Percentiles rank a stretch among this genome's conserved stretches.
These are phyloP conservation scores for Lasiodiplodia citricola DNA, from an alignment of 2,329 filamentous ascomycete genomes.

Conservation along the genomic window DNA sequence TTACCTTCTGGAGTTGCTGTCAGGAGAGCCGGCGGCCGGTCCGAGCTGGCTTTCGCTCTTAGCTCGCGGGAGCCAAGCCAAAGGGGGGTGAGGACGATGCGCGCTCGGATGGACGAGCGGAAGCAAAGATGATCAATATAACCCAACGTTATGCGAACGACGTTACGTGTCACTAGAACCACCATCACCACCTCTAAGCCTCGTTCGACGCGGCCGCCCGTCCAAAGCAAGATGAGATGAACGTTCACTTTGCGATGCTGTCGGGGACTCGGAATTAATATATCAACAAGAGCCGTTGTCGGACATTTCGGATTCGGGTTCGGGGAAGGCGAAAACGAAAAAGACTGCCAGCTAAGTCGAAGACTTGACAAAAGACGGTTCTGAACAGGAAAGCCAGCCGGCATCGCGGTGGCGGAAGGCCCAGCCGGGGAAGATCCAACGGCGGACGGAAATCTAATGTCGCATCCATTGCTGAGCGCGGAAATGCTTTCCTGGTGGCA, in stretches of 20 bases:
- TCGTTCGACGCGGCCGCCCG: not conserved
- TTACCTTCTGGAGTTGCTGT: not conserved
- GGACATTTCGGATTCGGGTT: slow-evolving; percentile 11
- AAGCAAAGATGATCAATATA: slow-evolving; percentile 18
- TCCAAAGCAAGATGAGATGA: slow-evolving; percentile 2
- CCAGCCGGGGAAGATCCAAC: not conserved
- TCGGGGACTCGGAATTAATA: slow-evolving; percentile 8
- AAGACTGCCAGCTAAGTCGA: not conserved
- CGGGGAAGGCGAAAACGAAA: not conserved
- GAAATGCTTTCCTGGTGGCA: slow-evolving; percentile 5
- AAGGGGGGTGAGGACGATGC: not conserved
- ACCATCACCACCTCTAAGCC: slow-evolving; percentile 13
- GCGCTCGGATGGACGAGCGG: slow-evolving; percentile 10
- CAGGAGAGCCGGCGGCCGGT: slow-evolving; percentile 9
- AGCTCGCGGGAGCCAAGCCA: slow-evolving; percentile 18
- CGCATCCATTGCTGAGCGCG: slow-evolving; percentile 4
- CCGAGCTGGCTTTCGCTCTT: not conserved
- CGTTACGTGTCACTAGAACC: slow-evolving; percentile 15
- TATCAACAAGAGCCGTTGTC: not conserved
- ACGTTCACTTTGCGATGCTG: not conserved
- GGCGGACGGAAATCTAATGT: slow-evolving; percentile 12
- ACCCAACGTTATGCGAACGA: slow-evolving; percentile 23
- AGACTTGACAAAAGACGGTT: not conserved
- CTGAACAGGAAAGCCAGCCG: slow-evolving; percentile 15
- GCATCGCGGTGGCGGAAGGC: slow-evolving; percentile 2